These are phyloP conservation scores for Rossbeevera mucosa DNA, from an alignment of 768 basidiomycete genomes.

Conservation along the genomic window DNA sequence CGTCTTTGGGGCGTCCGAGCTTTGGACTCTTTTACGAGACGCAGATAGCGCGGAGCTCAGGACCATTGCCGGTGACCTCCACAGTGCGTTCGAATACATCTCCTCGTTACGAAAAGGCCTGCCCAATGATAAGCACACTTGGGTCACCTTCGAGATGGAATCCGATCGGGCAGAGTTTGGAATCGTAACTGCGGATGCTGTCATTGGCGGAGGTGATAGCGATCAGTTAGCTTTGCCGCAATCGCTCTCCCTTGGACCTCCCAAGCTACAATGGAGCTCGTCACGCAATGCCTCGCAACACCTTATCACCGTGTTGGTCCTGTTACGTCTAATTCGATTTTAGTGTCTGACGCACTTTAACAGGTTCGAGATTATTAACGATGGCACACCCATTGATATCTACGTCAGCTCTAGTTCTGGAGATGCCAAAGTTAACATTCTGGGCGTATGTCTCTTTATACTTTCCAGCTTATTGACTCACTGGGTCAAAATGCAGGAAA, in stretches of 20 bases:
- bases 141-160: neutral
- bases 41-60: neutral
- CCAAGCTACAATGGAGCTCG: constrained; percentile 1
- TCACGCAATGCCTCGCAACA: neutral
- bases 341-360: neutral
- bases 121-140: constrained; percentile 2
- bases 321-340: neutral
- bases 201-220: constrained; percentile 3
- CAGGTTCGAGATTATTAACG: constrained; percentile 1
- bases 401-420: constrained; percentile 2
- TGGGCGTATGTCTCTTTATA: neutral
- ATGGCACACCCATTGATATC: constrained; percentile 4
- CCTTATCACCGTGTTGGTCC: neutral
- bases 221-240: neutral
- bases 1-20: neutral
- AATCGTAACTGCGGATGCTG: constrained; percentile 1
- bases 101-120: neutral
- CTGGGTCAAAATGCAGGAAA: neutral
- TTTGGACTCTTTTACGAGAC: constrained; percentile 4
- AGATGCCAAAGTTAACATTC: constrained; percentile 1
- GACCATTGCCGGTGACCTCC: constrained; percentile 3
- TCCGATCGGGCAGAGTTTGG: constrained; percentile 4
- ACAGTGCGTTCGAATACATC: constrained; percentile 2
- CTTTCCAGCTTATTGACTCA: neutral
- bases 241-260: neutral